Base-by-base conservation (phyloP, 2,329 filamentous ascomycete species). In the Colletotrichum tropicicola region DNA sequence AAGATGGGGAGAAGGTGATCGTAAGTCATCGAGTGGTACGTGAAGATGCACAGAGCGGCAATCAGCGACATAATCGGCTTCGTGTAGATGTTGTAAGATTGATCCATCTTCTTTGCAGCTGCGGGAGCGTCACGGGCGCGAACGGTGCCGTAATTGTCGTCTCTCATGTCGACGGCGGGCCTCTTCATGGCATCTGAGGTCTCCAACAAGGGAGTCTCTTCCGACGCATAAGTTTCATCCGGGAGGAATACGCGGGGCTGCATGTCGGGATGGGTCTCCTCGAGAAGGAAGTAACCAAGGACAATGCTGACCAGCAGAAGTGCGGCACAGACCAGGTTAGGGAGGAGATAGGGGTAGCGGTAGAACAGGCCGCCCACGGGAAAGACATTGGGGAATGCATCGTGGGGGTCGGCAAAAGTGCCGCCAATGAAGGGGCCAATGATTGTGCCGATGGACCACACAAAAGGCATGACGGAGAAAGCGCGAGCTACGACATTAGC, bases 11-110 rank as follows among this genome's bases (percentile, higher is more conserved):
- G 84, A 1, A 98, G 85, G 74, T 97, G 92, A 73, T 98, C 95
- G 78, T 93, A 98, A 0, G 92, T 94, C 94, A 98, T 98, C 37
- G 91, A 93, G 78, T 98, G 94, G 75, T 97, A 97, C 5, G 93
- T 96, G 80, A 97, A 97, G 68, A 98, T 92, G 45, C 91, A 92
- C 49, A 98, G 81, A 1, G 94, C 91, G n/a, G 93, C 73, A 39
- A 96, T 89, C 56, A 97, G 87, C 77, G 92, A 89, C 69, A 92
- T 82, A 65, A 97, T 89, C 41, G 86, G 87, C 77, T 83, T 83
- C 75, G 80, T 83, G 77, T 85, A 87, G 65, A 86, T 82, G 70
- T 73, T 81, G 60, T 68, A 68, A 23, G 73, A 70, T 62, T 73
- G 75, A 5, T 68, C 68, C 5, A 70, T 71, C 69, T 78, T 79